phyloP scores from a whole-genome alignment of 2,329 filamentous ascomycete genomes.

The Penicillium vulpinum region DNA sequence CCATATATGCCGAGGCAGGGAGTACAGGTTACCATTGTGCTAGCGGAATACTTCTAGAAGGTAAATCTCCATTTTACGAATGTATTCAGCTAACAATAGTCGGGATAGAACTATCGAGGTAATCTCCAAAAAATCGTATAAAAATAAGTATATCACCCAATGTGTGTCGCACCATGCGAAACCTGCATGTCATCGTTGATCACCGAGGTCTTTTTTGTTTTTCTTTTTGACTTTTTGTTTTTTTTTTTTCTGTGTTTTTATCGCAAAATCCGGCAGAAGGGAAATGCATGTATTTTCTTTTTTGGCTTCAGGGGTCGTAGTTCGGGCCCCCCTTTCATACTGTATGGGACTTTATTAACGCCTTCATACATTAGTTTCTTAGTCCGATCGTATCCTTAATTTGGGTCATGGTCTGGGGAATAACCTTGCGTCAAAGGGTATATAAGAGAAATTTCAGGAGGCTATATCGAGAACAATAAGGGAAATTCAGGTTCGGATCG shows the following conservation, averaged over 20 bases:
- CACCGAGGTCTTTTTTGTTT: not conserved
- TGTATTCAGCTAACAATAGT: slow-evolving; percentile 27
- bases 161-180: slow-evolving; percentile 11
- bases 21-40: not conserved
- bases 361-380: not conserved
- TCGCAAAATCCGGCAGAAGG: not conserved
- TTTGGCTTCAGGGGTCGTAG: slow-evolving; percentile 7
- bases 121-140: slow-evolving; percentile 3
- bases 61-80: slow-evolving; percentile 27
- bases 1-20: no score
- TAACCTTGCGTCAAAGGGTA: no score
- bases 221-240: not conserved
- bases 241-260: not conserved
- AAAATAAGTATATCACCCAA: slow-evolving; percentile 6
- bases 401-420: not conserved
- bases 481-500: slow-evolving; percentile 31
- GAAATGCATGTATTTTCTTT: not conserved
- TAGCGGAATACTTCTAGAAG: slow-evolving; percentile 37
- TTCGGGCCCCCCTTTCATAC: slow-evolving; percentile 15
- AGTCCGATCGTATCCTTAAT: not conserved
- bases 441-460: slow-evolving; percentile 2
- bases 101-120: slow-evolving; percentile 22
- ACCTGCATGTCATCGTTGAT: slow-evolving; percentile 15
- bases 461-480: not conserved
- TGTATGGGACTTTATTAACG: not conserved